Percentiles rank a stretch among this genome's conserved stretches.
Evolutionary conservation across 768 basidiomycete species (phyloP).

Genomic region (Mycena metata): DNA sequence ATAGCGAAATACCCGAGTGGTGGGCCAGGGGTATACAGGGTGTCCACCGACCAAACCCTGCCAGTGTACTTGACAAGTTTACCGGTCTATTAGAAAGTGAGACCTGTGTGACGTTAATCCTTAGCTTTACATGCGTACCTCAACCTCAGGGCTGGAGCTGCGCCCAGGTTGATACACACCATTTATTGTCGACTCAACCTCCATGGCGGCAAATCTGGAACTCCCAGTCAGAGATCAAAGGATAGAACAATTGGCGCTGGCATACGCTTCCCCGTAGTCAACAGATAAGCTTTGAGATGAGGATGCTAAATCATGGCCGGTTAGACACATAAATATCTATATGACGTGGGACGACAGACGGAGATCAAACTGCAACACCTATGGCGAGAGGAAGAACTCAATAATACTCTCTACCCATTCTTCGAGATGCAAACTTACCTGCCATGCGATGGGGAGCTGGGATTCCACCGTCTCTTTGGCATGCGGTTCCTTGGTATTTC

Average conservation of each 20-base stretch:
- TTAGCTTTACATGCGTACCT: slow-evolving; percentile 3
- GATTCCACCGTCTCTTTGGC: slow-evolving; percentile 9
- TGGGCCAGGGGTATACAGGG: slow-evolving; percentile 4
- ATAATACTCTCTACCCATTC: slow-evolving; percentile 2
- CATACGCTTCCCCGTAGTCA: slow-evolving; percentile 8
- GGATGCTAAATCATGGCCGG: slow-evolving; percentile 7
- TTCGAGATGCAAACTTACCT: slow-evolving; percentile 5
- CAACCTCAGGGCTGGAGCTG: slow-evolving; percentile 3
- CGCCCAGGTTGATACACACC: slow-evolving; percentile 1
- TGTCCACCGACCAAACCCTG: slow-evolving; percentile 10
- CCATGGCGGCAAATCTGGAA: slow-evolving; percentile 13
- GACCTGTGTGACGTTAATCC: slow-evolving; percentile 1
- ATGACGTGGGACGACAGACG: slow-evolving; percentile 10
- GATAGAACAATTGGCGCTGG: slow-evolving; percentile 5
- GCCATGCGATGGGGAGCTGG: slow-evolving; percentile 11
- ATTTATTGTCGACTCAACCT: slow-evolving; percentile 4
- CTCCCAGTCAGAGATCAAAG: background rate
- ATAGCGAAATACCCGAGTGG: slow-evolving; percentile 10
- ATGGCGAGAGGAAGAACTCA: slow-evolving; percentile 9
- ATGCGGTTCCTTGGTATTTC: slow-evolving; percentile 8
- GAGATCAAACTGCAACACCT: slow-evolving; percentile 14
- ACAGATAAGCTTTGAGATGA: slow-evolving; percentile 6
- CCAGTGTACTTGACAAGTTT: slow-evolving; percentile 14
- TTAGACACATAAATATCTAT: slow-evolving; percentile 2
- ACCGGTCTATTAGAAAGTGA: slow-evolving; percentile 9